Evolutionary conservation across 2,329 filamentous ascomycete species (phyloP), one percentile per base, ranked within the genome.

Genomic region (Cadophora malorum): DNA sequence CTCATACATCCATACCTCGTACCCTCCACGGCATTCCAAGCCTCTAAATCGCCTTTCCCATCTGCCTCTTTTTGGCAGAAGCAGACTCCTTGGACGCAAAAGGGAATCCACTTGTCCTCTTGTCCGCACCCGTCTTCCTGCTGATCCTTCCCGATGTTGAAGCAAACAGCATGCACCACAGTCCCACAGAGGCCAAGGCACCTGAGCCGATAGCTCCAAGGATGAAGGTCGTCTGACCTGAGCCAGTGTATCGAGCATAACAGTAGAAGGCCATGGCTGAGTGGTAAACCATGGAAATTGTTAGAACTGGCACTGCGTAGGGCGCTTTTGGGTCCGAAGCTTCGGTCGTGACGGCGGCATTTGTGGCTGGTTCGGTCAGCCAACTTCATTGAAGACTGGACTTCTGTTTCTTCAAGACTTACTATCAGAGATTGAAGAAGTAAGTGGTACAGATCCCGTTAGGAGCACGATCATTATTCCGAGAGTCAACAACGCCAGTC

Each of bases 81-180:
- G 76, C 76, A 45, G 77, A 76, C 76, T 87, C 85, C 5, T 73
- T 74, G 73, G 91, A 91, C 72, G 81, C 81, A 76, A 92, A 91
- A 3, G 89, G 89, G 73, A 87, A 92, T 12, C 87, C 88, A 68
- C 84, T 84, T 31, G 84, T 90, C 75, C 89, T 81, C 83, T 90
- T 91, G 75, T 91, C 90, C 41, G 85, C 87, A 0, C 89, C 88
- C 1, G 88, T 91, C 79, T 83, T 87, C 75, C 85, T 83, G 75
- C 84, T 88, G 65, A 90, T 86, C 69, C 82, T 80, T 1, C 87
- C 86, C 72, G 82, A 78, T 53, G 82, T 84, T 65, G 81, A 86
- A 0, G 83, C 79, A 72, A 81, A 82, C 31, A 81, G 68, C 45
- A 80, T 69, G 68, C 79, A 88, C 89, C 89, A 92, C 31, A 89